A percentile compares a stretch with the other conserved stretches of the same genome.
These are phyloP conservation scores for Metarhizium anisopliae DNA, from an alignment of 2,329 filamentous ascomycete genomes.

Conservation along the genomic window DNA sequence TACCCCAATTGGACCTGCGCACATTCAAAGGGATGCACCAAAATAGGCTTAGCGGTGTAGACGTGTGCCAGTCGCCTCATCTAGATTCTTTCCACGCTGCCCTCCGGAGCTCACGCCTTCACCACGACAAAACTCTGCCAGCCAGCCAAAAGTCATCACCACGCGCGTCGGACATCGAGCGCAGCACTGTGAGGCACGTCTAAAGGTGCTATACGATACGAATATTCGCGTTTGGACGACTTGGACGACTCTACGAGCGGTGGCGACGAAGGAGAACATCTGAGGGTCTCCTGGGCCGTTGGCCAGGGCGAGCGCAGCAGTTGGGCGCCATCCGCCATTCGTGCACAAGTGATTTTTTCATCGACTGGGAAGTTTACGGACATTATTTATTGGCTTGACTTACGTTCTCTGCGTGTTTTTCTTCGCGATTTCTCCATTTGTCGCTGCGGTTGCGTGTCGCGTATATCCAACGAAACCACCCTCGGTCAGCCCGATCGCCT, in stretches of 20 bases:
- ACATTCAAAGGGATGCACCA: constrained; percentile 3
- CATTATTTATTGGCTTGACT: constrained; percentile 13
- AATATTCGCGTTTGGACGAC: constrained; percentile 25
- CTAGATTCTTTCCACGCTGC: constrained; percentile 34
- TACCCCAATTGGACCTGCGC: too few species aligned
- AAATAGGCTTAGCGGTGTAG: constrained; percentile 23
- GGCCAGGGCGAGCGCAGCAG: constrained; percentile 34
- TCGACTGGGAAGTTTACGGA: constrained; percentile 19
- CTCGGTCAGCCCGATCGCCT: constrained; percentile 10
- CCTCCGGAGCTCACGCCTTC: constrained; percentile 28
- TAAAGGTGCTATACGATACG: constrained; percentile 21
- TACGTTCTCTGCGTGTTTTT: constrained; percentile 14
- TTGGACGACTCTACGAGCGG: constrained; percentile 29
- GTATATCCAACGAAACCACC: constrained; percentile 3
- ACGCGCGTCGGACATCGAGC: constrained; percentile 45
- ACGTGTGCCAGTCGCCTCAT: constrained; percentile 28
- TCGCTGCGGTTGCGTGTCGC: constrained; percentile 7
- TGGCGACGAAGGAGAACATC: constrained; percentile 36
- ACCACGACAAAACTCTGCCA: constrained; percentile 35
- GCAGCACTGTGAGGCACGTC: constrained; percentile 21
- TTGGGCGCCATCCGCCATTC: constrained; percentile 32
- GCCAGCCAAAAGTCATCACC: constrained; percentile 31
- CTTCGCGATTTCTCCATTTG: background rate
- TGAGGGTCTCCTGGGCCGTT: constrained; percentile 38
- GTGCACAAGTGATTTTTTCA: constrained; percentile 22